Conservation (phyloP, 192 early-diverging fungal genomes). For the Dissophora ornata region DNA sequence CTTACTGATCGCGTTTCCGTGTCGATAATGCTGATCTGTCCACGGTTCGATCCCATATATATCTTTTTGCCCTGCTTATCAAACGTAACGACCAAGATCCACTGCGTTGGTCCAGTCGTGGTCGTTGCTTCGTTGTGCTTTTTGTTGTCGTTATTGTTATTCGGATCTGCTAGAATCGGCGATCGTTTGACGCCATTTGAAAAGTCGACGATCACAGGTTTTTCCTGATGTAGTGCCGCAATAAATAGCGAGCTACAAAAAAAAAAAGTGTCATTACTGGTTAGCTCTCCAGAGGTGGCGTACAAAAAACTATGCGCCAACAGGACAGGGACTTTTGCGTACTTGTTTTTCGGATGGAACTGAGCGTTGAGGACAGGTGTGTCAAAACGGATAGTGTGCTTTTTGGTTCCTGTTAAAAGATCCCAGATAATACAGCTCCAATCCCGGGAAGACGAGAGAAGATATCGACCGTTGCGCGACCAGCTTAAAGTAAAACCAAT, state of each 20-base stretch:
- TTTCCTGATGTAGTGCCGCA: constrained; percentile 61
- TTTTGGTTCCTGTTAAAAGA: constrained; percentile 64
- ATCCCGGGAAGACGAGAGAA: constrained; percentile 83
- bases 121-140: constrained; percentile 3
- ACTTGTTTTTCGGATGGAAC: constrained; percentile 86
- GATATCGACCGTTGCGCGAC: constrained; percentile 80
- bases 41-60: constrained; percentile 76
- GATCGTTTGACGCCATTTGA: constrained; percentile 39
- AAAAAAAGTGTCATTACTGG: constrained; percentile 48
- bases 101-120: constrained; percentile 10
- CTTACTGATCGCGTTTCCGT: constrained; percentile 62
- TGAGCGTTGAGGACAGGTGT: constrained; percentile 77
- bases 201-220: constrained; percentile 62
- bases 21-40: constrained; percentile 71
- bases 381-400: constrained; percentile 72
- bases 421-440: constrained; percentile 94
- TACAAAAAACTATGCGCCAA: too few relatives aligned
- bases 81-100: constrained; percentile 46
- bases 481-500: too few relatives aligned
- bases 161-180: constrained; percentile 15
- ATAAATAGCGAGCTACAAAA: constrained; percentile 62
- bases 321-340: too few relatives aligned
- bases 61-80: constrained; percentile 63
- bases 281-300: background rate
- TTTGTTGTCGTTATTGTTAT: background rate